phyloP scores from a whole-genome alignment of 1,139 yeast genomes.

The Saccharomyces hybrid region DNA sequence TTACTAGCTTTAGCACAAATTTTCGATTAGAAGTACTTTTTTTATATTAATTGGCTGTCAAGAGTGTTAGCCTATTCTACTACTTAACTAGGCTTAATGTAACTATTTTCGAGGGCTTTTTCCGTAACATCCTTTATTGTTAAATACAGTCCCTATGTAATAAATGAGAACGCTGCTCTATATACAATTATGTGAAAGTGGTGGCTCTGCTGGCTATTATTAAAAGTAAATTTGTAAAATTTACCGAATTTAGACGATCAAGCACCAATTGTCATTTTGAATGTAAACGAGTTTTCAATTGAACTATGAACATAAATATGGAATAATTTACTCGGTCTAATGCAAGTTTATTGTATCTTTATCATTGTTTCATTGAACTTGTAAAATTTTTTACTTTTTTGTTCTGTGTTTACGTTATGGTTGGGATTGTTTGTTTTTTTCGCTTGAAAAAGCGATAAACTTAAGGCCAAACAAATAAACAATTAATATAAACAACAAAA shows the following conservation, averaged over 20 bases:
- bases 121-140: background rate
- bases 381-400: background rate
- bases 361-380: background rate
- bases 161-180: background rate
- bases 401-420: background rate
- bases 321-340: background rate
- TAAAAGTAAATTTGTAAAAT: background rate
- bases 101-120: background rate
- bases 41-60: background rate
- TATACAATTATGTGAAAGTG: background rate
- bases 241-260: background rate
- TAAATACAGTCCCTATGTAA: background rate
- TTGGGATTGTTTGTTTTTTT: background rate
- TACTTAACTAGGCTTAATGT: background rate
- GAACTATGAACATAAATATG: background rate
- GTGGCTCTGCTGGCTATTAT: background rate
- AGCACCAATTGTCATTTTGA: background rate
- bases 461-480: background rate
- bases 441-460: background rate
- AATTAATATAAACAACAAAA: too few relatives aligned
- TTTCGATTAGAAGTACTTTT: background rate
- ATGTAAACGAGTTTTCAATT: background rate
- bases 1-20: background rate
- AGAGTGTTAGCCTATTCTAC: background rate
- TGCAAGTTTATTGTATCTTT: background rate